Evolutionary conservation across 225 moss, liverwort and hornwort genomes (phyloP), one percentile per base, ranked within the genome.

Genomic region (Bryum argenteum): DNA sequence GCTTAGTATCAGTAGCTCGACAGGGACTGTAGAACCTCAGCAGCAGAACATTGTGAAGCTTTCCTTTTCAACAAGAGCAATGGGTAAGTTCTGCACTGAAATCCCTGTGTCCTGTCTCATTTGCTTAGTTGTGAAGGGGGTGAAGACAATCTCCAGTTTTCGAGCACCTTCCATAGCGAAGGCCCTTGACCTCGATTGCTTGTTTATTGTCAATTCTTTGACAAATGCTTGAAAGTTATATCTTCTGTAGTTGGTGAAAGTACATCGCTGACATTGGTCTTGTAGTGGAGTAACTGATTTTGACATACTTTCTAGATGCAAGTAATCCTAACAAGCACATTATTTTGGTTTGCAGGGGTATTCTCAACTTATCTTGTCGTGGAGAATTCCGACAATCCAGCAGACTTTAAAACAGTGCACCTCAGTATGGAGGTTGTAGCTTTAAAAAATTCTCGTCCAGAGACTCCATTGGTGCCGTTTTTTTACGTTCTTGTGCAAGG

Each of bases 381-480:
- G 60, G 94, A 95, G 79, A 95, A 95, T 83, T 82, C 86, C 68
- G 92, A 92, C 58, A 95, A 95, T 75, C 92, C 90, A 77, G 89
- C 89, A 69, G 94, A 95, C 82, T 71, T 95, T 39, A 95, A 95
- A 70, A 92, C 90, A 63, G 87, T 92, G 19, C 94, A 95, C 78
- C 90, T 95, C 8, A 90, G 94, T 62, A 81, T 95, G 80, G 94
- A 95, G 78, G 94, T 95, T 67, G 92, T 95, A 45, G 91, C 94
- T 75, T 71, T 90, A 43, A 82, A 85, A 70, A 95, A 95, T 78
- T 79, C 90, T 67, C 90, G 94, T 47, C 92, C 92, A 52, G 94
- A 95, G 75, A 85, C 92, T 41, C 90, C 90, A 61, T 81, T 85
- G 68, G 75, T 95, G 18, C 90, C 90, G 6, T 92, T 90, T 78